phyloP scores from a whole-genome alignment of 495 filamentous ascomycete genomes.

The Venustampulla echinocandica region DNA sequence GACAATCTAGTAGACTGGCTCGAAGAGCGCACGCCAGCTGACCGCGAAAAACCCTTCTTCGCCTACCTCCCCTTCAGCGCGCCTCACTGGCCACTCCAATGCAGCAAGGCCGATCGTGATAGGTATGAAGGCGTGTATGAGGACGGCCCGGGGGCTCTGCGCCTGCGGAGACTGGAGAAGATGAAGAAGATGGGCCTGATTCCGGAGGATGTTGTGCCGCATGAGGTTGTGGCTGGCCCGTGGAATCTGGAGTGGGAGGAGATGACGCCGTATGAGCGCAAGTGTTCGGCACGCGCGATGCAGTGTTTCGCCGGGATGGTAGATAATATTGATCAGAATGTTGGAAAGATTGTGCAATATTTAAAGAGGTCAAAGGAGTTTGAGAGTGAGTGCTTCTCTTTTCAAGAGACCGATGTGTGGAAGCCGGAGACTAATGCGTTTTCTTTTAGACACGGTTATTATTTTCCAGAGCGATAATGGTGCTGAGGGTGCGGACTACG shows the following conservation, averaged over 20 bases:
- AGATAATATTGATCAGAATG: constrained; percentile 52
- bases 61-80: constrained; percentile 52
- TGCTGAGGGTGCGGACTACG: constrained; percentile 53
- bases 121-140: constrained; percentile 40
- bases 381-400: no score
- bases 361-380: constrained; percentile 48
- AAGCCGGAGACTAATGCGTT: no score
- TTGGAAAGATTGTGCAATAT: constrained; percentile 51
- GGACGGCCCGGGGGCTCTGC: constrained; percentile 46
- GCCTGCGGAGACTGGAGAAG: constrained; percentile 38
- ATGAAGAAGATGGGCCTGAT: constrained; percentile 47
- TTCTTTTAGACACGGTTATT: constrained; percentile 55
- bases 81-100: constrained; percentile 55
- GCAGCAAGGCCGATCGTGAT: constrained; percentile 18
- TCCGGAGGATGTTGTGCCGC: constrained; percentile 40
- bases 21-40: constrained; percentile 39
- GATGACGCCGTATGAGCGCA: constrained; percentile 40
- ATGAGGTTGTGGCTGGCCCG: constrained; percentile 46
- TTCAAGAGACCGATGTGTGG: no score
- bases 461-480: constrained; percentile 60
- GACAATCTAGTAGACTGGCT: constrained; percentile 46
- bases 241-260: constrained; percentile 37
- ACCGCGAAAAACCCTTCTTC: constrained; percentile 46
- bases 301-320: constrained; percentile 60
- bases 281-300: constrained; percentile 47